Evolutionary conservation across 2,329 filamentous ascomycete species (phyloP), one percentile per base, ranked within the genome.

Genomic region (Ophiostoma himal-ulmi): DNA sequence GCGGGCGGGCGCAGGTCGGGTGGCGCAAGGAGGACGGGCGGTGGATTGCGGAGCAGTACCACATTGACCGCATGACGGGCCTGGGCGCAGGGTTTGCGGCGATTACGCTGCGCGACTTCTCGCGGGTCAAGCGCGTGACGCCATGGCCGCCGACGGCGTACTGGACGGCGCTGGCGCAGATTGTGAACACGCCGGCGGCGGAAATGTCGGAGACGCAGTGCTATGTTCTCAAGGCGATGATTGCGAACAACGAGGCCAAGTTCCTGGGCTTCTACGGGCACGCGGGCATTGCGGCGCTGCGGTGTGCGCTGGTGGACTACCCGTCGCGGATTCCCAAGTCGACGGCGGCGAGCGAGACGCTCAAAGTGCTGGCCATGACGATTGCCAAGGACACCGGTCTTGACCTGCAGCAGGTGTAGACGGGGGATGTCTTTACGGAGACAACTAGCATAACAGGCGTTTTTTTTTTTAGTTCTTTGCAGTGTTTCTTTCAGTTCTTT

Each of bases 21-120:
- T 96, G 93, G 92, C 85, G 83, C 79, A 87, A 83, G 74, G 85
- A 88, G 14, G 83, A 81, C 10, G 83, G 84, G 6, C 80, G 81
- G 7, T 94, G 86, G 82, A 83, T 91, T 71, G 81, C 83, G 1
- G 89, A 91, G 75, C 88, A 93, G 77, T 82, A 82, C n/a, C 93
- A 97, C 79, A 87, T 87, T 75, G 90, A 94, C 77, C 87, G 91
- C 71, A 94, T 96, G 90, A 89, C 88, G 4, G 94, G 93, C 0
- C 83, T 97, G 0, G 93, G 89, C 1, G 90, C 91, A 3, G 94
- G 94, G 0, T 99, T 91, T 77, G 92, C 93, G 0, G 88, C 94
- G 1, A 84, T 98, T 52, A 88, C 92, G 1, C 83, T 97, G 10
- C 89, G 94, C 67, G 92, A 96, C 78, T 97, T 96, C 77, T 87